A percentile compares a stretch with the other conserved stretches of the same genome.
phyloP scores from a whole-genome alignment of 129 eudicot species.

The Pulicaria dysenterica region DNA sequence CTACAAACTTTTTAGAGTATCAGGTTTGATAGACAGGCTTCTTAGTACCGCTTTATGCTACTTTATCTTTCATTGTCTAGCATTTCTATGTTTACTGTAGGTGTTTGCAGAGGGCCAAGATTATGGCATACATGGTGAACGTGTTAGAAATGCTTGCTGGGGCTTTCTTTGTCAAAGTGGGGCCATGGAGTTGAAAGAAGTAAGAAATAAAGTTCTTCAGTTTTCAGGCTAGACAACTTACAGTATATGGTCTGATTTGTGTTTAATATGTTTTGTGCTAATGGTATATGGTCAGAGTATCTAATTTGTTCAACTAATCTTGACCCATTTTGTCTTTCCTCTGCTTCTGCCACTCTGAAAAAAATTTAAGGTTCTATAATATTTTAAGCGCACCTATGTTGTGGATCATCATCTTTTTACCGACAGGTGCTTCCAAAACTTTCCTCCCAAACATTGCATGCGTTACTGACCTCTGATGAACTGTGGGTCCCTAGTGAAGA shows the following conservation, averaged over 20 bases:
- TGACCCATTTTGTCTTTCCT: slow-evolving; percentile 3
- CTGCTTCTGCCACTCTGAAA: background rate
- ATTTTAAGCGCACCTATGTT: background rate
- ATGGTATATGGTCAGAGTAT: slow-evolving; percentile 5
- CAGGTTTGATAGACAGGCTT: slow-evolving; percentile 60
- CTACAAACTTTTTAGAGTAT: slow-evolving; percentile 90
- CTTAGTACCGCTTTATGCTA: slow-evolving; percentile 7
- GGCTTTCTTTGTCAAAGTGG: slow-evolving; percentile 99
- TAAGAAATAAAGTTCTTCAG: slow-evolving; percentile 30
- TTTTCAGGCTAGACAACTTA: slow-evolving; percentile 5
- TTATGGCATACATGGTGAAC: slow-evolving; percentile 94
- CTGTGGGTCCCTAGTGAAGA: slow-evolving; percentile 98
- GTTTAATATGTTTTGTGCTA: slow-evolving; percentile 9
- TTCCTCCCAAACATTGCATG: slow-evolving; percentile 87
- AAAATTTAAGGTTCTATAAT: background rate
- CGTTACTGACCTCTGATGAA: slow-evolving; percentile 88
- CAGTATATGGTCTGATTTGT: background rate
- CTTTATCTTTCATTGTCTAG: slow-evolving; percentile 23
- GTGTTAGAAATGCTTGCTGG: slow-evolving; percentile 99
- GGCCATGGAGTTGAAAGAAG: slow-evolving; percentile 92
- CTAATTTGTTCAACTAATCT: slow-evolving; percentile 13
- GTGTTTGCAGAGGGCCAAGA: slow-evolving; percentile 97
- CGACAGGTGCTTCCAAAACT: slow-evolving; percentile 93
- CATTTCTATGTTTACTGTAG: slow-evolving; percentile 41
- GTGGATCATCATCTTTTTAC: slow-evolving; percentile 15